Evolutionary conservation across 768 basidiomycete genomes (phyloP).

Genomic region (Tylopilus plumbeoviolaceoides): DNA sequence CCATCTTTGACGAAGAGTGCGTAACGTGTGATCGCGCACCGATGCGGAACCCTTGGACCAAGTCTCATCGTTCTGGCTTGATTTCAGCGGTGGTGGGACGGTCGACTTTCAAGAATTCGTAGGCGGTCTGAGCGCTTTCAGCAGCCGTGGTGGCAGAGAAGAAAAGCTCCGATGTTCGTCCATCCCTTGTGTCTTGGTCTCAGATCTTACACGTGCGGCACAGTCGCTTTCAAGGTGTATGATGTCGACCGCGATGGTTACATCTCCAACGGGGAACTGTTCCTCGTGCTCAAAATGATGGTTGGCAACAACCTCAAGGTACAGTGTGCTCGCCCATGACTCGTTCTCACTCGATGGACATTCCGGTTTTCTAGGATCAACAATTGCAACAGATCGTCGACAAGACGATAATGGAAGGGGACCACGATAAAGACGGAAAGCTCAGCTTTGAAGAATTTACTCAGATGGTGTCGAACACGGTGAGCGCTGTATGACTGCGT

Average conservation of each 20-base stretch:
- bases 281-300: conserved; percentile 99
- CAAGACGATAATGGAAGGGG: conserved; percentile 99
- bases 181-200: neutral
- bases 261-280: conserved; percentile 98
- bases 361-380: conserved; percentile 62
- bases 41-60: neutral
- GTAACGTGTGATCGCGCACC: conserved; percentile 32
- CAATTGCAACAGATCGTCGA: conserved; percentile 99
- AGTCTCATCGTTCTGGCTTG: neutral
- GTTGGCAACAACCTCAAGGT: conserved; percentile 99
- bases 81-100: conserved; percentile 85
- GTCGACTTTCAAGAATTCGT: conserved; percentile 99
- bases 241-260: conserved; percentile 97
- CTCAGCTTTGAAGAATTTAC: conserved; percentile 97
- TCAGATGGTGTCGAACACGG: conserved; percentile 94
- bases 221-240: conserved; percentile 99
- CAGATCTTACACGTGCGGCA: conserved; percentile 1
- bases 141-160: conserved; percentile 92
- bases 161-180: conserved; percentile 91
- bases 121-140: conserved; percentile 95
- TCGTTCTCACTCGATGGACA: neutral
- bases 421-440: conserved; percentile 96
- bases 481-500: conserved; percentile 33
- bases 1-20: conserved; percentile 99
- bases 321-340: conserved; percentile 5